Conservation (phyloP, 2,329 filamentous ascomycete species). For the Xylaria hypoxylon region DNA sequence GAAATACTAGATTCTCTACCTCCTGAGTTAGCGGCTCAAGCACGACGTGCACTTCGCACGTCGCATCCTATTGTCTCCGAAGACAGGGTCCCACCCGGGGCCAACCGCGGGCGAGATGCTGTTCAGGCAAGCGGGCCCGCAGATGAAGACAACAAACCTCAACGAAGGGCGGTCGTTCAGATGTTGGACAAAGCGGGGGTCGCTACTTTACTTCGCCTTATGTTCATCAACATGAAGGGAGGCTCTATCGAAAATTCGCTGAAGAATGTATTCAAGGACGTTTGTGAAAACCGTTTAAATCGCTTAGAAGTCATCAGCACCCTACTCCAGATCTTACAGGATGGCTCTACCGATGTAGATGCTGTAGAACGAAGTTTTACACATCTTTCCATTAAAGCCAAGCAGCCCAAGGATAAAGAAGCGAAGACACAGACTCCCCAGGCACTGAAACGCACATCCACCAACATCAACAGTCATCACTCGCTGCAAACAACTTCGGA, state of each 20-base stretch:
- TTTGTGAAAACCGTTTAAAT: slow-evolving; percentile 97
- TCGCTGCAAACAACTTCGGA: slow-evolving; percentile 76
- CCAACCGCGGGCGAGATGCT: slow-evolving; percentile 43
- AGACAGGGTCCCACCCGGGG: slow-evolving; percentile 59
- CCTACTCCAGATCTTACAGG: slow-evolving; percentile 91
- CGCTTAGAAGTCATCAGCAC: slow-evolving; percentile 93
- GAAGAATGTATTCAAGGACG: slow-evolving; percentile 87
- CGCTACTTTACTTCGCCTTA: slow-evolving; percentile 94
- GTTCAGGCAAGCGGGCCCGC: slow-evolving; percentile 45
- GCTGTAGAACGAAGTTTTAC: slow-evolving; percentile 96
- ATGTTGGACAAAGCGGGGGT: slow-evolving; percentile 97
- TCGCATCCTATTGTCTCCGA: slow-evolving; percentile 47
- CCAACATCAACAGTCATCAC: slow-evolving; percentile 63
- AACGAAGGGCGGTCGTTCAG: slow-evolving; percentile 86
- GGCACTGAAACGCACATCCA: slow-evolving; percentile 78
- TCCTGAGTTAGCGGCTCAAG: slow-evolving; percentile 86
- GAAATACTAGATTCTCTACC: slow-evolving; percentile 86
- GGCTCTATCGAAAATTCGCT: slow-evolving; percentile 86
- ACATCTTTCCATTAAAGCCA: slow-evolving; percentile 90
- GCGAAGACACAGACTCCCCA: slow-evolving; percentile 82
- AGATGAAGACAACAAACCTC: slow-evolving; percentile 68
- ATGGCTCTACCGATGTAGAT: slow-evolving; percentile 91
- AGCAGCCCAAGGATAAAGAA: slow-evolving; percentile 76
- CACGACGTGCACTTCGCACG: slow-evolving; percentile 72
- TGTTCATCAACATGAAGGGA: slow-evolving; percentile 91